phyloP scores from a whole-genome alignment of 129 eudicot species.

The Flaveria trinervia region DNA sequence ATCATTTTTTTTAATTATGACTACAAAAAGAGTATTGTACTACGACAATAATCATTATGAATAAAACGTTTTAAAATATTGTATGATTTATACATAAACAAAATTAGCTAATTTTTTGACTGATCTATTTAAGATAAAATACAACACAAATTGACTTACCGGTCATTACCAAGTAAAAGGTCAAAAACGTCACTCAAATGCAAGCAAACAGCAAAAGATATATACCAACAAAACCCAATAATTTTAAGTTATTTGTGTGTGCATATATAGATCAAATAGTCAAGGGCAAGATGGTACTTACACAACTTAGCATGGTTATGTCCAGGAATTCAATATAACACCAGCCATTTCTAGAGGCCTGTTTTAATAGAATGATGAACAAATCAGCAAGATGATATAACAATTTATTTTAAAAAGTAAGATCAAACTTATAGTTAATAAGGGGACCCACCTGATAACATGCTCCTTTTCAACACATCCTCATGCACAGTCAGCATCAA shows the following conservation, averaged over 20 bases:
- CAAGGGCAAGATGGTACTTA: conserved; percentile 26
- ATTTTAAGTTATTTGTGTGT: background rate
- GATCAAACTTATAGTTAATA: background rate
- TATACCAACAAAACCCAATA: conserved; percentile 1
- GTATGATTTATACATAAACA: background rate
- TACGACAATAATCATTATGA: background rate
- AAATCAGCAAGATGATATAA: conserved; percentile 3
- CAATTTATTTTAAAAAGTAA: background rate
- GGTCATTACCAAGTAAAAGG: background rate
- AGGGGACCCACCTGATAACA: conserved; percentile 38
- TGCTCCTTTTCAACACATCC: conserved; percentile 25
- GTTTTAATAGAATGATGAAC: background rate
- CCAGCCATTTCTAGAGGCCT: conserved; percentile 38
- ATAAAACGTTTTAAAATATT: background rate
- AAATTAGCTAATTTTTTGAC: background rate
- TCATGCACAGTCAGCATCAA: conserved; percentile 31
- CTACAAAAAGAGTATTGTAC: background rate
- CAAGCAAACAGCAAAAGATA: background rate
- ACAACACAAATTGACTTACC: background rate
- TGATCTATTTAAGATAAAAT: background rate
- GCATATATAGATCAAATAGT: background rate
- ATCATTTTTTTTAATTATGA: background rate
- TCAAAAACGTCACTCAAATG: background rate
- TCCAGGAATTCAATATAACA: conserved; percentile 27
- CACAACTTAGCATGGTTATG: conserved; percentile 27